phyloP scores from a whole-genome alignment of 345 rosid species.

The Xanthoceras sorbifolium region DNA sequence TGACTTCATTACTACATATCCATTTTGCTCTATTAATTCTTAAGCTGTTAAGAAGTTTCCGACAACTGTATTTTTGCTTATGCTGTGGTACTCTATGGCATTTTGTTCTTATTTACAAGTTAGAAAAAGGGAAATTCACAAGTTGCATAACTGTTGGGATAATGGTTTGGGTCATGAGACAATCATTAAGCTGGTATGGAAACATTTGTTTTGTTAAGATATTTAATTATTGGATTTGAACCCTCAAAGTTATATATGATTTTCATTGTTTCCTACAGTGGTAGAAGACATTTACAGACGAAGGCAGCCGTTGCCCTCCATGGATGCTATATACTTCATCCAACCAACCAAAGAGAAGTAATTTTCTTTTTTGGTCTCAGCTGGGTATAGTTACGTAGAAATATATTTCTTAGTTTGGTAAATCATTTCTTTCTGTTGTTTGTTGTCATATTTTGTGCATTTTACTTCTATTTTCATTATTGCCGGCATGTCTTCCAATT shows the following conservation, averaged over 20 bases:
- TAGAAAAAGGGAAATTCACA: not conserved
- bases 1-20: not conserved
- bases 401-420: not conserved
- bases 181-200: not conserved
- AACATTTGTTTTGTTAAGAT: not conserved
- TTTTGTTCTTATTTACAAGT: not conserved
- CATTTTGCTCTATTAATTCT: not conserved
- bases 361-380: conserved; percentile 24
- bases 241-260: conserved; percentile 6
- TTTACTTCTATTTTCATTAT: not conserved
- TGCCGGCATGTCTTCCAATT: not conserved
- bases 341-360: conserved; percentile 98
- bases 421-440: not conserved
- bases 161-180: not conserved
- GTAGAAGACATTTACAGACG: conserved; percentile 90
- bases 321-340: conserved; percentile 97
- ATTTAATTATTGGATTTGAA: not conserved
- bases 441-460: not conserved
- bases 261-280: conserved; percentile 55
- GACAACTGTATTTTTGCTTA: not conserved
- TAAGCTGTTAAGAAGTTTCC: conserved; percentile 1
- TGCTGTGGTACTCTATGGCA: not conserved
- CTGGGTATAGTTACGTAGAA: not conserved
- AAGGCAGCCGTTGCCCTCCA: conserved; percentile 90
- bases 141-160: not conserved